Evolutionary conservation across 192 early-diverging fungal species (phyloP).

Genomic region (Coemansia sp.): DNA sequence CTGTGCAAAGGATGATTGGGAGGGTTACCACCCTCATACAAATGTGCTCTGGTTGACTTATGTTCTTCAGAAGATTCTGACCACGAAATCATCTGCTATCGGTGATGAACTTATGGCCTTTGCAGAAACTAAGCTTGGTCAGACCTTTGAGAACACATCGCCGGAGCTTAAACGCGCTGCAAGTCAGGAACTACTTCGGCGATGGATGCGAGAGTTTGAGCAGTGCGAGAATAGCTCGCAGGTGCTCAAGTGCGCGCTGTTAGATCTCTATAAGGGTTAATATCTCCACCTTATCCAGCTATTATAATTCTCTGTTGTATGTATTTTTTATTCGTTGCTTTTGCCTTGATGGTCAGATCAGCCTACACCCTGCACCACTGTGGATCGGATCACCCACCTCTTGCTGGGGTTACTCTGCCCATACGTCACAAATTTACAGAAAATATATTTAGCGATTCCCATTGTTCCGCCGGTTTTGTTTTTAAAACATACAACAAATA

Average conservation of each 20-base stretch:
- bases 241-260: slow-evolving; percentile 42
- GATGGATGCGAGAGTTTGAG: slow-evolving; percentile 53
- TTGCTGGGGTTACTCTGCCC: background rate
- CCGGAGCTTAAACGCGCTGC: slow-evolving; percentile 35
- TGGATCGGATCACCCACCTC: background rate
- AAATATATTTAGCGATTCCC: too few species aligned
- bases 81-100: slow-evolving; percentile 41
- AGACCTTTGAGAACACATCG: slow-evolving; percentile 19
- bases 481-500: too few species aligned
- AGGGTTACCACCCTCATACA: slow-evolving; percentile 46
- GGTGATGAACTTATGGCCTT: slow-evolving; percentile 43
- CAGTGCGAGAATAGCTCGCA: slow-evolving; percentile 50
- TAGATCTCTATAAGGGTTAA: slow-evolving; percentile 52
- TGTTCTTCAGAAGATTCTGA: slow-evolving; percentile 51
- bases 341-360: too few species aligned
- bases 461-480: too few species aligned
- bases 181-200: slow-evolving; percentile 44
- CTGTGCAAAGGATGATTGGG: slow-evolving; percentile 36
- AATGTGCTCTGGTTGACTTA: slow-evolving; percentile 53
- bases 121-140: slow-evolving; percentile 46
- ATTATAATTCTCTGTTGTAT: slow-evolving; percentile 1
- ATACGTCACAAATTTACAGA: too few species aligned
- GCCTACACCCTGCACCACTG: too few species aligned
- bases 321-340: background rate
- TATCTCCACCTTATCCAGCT: background rate